A percentile compares a stretch with the other conserved stretches of the same genome.
Conservation (phyloP, 1,284 basidiomycete species). For the Malassezia arunalokei region DNA sequence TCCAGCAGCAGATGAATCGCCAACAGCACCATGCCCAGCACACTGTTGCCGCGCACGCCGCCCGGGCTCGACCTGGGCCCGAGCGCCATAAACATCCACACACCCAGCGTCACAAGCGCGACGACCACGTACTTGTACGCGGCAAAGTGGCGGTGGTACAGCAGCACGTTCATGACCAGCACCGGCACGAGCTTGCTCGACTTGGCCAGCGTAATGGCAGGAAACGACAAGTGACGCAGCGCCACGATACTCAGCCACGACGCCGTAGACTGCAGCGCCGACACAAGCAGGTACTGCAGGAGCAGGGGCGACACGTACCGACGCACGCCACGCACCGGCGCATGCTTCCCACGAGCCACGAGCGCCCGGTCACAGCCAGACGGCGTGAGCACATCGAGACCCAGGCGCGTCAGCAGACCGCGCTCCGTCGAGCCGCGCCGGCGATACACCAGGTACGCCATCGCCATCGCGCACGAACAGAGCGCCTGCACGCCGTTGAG, state of each 20-base stretch:
- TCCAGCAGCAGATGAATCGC: constrained; percentile 79
- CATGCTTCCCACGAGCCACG: constrained; percentile 1
- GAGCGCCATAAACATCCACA: constrained; percentile 83
- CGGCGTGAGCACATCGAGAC: constrained; percentile 30
- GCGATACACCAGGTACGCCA: constrained; percentile 64
- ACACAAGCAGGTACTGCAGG: constrained; percentile 35
- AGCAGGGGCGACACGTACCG: constrained; percentile 53
- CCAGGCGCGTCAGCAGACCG: constrained; percentile 17
- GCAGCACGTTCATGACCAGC: constrained; percentile 76
- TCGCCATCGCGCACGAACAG: constrained; percentile 64
- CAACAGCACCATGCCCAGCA: constrained; percentile 55
- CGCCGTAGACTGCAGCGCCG: constrained; percentile 75
- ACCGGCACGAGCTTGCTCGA: constrained; percentile 96
- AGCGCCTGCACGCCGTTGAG: constrained; percentile 76
- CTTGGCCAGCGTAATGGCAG: constrained; percentile 94
- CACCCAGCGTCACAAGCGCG: constrained; percentile 66
- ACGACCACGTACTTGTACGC: constrained; percentile 46
- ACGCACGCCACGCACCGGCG: background rate
- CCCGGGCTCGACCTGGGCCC: constrained; percentile 45
- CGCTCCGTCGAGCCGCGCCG: background rate
- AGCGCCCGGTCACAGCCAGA: constrained; percentile 15
- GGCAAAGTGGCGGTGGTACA: constrained; percentile 46
- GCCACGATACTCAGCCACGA: constrained; percentile 91
- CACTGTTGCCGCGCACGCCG: constrained; percentile 34
- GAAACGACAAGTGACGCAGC: constrained; percentile 90